Conservation (phyloP, 768 basidiomycete species). For the Rhodotorula sphaerocarpa region DNA sequence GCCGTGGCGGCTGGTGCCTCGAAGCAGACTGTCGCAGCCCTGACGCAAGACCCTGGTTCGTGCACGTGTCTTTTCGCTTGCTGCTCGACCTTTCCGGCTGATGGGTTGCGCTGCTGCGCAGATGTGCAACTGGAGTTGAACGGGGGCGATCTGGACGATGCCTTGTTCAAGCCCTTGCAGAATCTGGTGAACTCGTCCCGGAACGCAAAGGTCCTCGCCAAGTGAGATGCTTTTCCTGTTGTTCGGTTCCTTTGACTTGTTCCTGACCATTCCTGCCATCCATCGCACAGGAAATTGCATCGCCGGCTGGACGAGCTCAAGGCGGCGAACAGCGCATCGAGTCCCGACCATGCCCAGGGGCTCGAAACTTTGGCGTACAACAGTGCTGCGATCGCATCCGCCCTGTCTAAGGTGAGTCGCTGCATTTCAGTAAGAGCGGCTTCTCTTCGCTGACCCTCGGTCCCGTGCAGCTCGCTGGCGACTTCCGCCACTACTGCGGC, state of each 20-base stretch:
- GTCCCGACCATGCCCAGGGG: slow-evolving; percentile 38
- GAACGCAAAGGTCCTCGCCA: slow-evolving; percentile 53
- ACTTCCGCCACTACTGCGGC: slow-evolving; percentile 52
- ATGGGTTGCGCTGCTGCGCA: slow-evolving; percentile 38
- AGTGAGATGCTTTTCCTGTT: slow-evolving; percentile 7
- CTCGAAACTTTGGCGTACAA: slow-evolving; percentile 49
- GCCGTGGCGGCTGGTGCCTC: slow-evolving; percentile 81
- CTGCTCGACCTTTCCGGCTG: neutral
- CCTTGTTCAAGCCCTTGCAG: slow-evolving; percentile 73
- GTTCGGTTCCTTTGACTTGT: neutral
- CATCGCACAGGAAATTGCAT: slow-evolving; percentile 63
- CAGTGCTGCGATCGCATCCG: slow-evolving; percentile 60
- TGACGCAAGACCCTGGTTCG: slow-evolving; percentile 68
- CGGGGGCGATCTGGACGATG: slow-evolving; percentile 63
- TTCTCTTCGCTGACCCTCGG: fast-evolving
- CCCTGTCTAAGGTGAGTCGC: slow-evolving; percentile 60
- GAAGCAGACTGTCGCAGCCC: slow-evolving; percentile 69
- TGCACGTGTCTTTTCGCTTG: neutral
- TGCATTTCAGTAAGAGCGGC: neutral
- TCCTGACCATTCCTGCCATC: neutral
- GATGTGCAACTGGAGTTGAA: slow-evolving; percentile 68
- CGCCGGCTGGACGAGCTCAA: slow-evolving; percentile 74
- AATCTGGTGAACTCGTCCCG: slow-evolving; percentile 72
- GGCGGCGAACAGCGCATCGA: slow-evolving; percentile 62
- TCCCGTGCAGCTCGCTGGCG: slow-evolving; percentile 17